Evolutionary conservation across 768 basidiomycete genomes (phyloP), one percentile per base, ranked within the genome.

Genomic region (Cantharellus anzutake): DNA sequence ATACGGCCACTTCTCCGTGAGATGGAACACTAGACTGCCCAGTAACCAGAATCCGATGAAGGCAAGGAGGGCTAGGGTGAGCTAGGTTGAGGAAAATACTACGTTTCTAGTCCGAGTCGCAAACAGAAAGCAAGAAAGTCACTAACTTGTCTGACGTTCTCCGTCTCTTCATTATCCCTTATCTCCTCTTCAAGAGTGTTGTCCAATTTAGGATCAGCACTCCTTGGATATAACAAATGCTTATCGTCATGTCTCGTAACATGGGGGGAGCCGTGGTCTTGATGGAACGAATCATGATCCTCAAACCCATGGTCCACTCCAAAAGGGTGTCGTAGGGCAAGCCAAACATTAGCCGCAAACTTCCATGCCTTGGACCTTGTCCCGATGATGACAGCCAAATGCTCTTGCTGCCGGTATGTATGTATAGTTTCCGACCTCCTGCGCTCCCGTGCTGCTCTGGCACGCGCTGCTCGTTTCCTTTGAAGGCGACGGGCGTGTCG

Each of bases 31-130:
- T 1, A 73, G 75, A 2, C 82, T 77, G 2, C 86, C 86, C n/a
- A 77, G 71, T 65, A 79, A 72, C 88, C 88, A 91, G 71, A 91
- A 91, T n/a, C 76, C 63, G 29, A 86, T 66, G 70, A 90, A 89
- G 39, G 84, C 63, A 0, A 67, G 56, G 72, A 79, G 78, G 0
- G 82, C 80, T 20, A 85, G 69, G 2, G 65, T 52, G 39, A 76
- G 67, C 73, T 75, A 59, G 5, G 0, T 60, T 37, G 42, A 37
- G 11, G 4, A 5, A 3, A n/a, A 29, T 11, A 48, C 20, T 29
- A 29, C 20, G 20, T 29, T 29, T 29, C 11, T 48, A 48, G 29
- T 37, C 14, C 11, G 14, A 55, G 11, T 11, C 38, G 38, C 14
- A 55, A 55, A 37, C 7, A 37, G 52, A 55, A 11, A 7, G 35